These are phyloP conservation scores for Trichosanthes cucumerina DNA, from an alignment of 306 rosid species.

Conservation along the genomic window DNA sequence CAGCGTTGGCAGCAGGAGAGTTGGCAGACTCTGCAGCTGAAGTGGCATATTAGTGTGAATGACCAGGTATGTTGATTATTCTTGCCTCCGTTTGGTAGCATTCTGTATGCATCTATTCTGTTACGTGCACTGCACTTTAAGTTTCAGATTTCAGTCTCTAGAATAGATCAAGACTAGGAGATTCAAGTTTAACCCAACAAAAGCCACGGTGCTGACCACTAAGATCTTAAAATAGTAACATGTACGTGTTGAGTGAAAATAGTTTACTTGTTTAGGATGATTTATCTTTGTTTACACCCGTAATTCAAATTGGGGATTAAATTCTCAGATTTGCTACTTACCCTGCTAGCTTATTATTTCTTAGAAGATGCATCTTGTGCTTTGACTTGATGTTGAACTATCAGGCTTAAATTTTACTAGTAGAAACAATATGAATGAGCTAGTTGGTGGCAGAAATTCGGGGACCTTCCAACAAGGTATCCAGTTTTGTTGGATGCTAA, in stretches of 20 bases:
- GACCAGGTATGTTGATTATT: slow-evolving; percentile 36
- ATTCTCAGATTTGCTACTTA: not conserved
- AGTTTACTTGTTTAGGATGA: not conserved
- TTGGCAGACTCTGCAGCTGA: slow-evolving; percentile 62
- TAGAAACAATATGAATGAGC: not conserved
- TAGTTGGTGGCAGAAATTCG: not conserved
- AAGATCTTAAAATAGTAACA: not conserved
- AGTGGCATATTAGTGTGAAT: slow-evolving; percentile 50
- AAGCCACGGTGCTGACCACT: not conserved
- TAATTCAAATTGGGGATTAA: not conserved
- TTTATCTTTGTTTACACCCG: not conserved
- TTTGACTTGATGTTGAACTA: not conserved
- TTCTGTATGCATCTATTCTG: not conserved
- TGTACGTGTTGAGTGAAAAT: not conserved
- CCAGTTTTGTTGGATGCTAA: not conserved
- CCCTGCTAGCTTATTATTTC: not conserved
- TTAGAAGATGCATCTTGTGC: not conserved
- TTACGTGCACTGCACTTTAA: not conserved
- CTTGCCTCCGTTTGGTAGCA: not conserved
- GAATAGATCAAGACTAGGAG: not conserved
- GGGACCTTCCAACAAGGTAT: not conserved
- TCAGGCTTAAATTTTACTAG: not conserved
- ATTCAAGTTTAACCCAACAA: not conserved
- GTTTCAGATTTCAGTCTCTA: not conserved
- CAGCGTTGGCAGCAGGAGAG: slow-evolving; percentile 88